Conservation (phyloP, 495 filamentous ascomycete species). For the Penicillium fimorum region DNA sequence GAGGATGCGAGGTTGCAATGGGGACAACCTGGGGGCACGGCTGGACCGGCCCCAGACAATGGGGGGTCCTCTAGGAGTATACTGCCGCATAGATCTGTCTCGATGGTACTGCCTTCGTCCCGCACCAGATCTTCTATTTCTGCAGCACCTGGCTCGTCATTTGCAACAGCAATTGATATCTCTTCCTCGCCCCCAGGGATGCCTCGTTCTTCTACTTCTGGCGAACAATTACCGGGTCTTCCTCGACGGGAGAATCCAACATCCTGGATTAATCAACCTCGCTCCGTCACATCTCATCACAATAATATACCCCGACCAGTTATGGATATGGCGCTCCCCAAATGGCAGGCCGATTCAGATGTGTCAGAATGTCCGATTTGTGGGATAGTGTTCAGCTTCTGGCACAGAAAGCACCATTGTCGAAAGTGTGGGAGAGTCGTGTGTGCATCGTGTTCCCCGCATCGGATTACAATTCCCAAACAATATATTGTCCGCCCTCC, state of each 20-base stretch:
- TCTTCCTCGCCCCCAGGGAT: constrained; percentile 31
- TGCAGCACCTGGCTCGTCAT: constrained; percentile 29
- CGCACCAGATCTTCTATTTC: constrained; percentile 16
- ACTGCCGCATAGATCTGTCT: constrained; percentile 25
- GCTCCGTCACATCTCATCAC: not conserved
- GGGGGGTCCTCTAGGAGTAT: not conserved
- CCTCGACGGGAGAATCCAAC: not conserved
- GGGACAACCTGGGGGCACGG: constrained; percentile 22
- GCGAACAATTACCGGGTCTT: constrained; percentile 4
- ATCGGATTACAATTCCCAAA: constrained; percentile 89
- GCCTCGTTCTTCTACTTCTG: constrained; percentile 11
- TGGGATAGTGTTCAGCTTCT: constrained; percentile 72
- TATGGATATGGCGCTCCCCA: constrained; percentile 48
- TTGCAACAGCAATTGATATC: constrained; percentile 39
- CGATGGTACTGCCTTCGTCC: constrained; percentile 20
- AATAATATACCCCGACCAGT: not conserved
- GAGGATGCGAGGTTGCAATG: constrained; percentile 29
- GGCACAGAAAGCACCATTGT: constrained; percentile 90
- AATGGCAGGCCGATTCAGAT: constrained; percentile 84
- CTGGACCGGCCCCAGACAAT: constrained; percentile 9
- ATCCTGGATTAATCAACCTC: not conserved
- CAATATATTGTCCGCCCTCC: constrained; percentile 91
- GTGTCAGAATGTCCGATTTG: constrained; percentile 83
- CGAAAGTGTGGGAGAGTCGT: constrained; percentile 96
- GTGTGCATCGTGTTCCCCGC: constrained; percentile 86